Evolutionary conservation across 208 protist species (phyloP), one percentile per base, ranked within the genome.

Genomic region (Trypanosoma scelopori): DNA sequence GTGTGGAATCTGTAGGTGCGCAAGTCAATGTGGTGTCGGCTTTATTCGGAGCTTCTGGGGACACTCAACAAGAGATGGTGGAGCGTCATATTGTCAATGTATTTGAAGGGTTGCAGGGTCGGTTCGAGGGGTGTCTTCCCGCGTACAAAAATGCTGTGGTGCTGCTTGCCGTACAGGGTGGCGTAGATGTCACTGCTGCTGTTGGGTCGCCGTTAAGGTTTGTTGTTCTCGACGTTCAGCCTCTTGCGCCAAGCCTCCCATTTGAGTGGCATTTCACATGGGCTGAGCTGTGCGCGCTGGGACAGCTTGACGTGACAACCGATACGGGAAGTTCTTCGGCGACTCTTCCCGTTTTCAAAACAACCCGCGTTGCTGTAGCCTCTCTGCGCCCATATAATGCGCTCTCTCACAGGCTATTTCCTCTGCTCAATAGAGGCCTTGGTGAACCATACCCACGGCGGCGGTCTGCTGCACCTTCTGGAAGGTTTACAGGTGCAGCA

Each of bases 241-340:
- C 69, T 9, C 43, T 78, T 7, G 46, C 65, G 25, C 78, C 78
- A 11, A 65, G 50, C 15, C n/a, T 84, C 32, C 74, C 78, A 0
- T 84, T 78, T 58, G 28, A 16, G 32, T 80, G 73, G 78, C 69
- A 84, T 45, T 65, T 84, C 35, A 74, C 69, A 12, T 84, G 78
- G 73, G 78, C 52, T 6, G 73, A 84, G 32, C 41, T 80, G 18
- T 84, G 78, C 57, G 60, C 78, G 20, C 30, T 84, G 4, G 78
- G 78, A n/a, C 78, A 84, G 49, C 28, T 69, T 57, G 55, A 49
- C 16, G n/a, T 56, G 23, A 43, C 7, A 28, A 20, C 4, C 12
- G 41, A 27, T 22, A 42, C 23, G 22, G 60, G 39, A 22, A 6
- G 25, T 23, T 18, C 22, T 27, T 37, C 37, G 55, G 9, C n/a